phyloP scores from a whole-genome alignment of 2,329 filamentous ascomycete species.

The Aspergillus viridinutans region DNA sequence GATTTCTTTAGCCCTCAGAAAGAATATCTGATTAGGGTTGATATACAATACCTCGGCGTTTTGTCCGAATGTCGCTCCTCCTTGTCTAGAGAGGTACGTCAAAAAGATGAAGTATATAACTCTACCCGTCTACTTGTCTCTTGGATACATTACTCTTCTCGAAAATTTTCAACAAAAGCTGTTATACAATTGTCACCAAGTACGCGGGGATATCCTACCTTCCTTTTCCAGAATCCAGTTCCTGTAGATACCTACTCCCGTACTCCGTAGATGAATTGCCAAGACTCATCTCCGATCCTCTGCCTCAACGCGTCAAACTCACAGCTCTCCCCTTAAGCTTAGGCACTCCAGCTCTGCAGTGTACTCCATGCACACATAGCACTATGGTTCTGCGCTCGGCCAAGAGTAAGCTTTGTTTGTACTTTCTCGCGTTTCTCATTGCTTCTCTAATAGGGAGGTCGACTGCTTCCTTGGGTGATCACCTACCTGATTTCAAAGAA shows the following conservation, averaged over 20 bases:
- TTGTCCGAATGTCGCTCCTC: not conserved
- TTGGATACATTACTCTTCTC: not conserved
- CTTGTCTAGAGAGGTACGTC: not conserved
- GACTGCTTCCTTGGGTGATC: slow-evolving; percentile 75
- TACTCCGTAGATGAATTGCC: not conserved
- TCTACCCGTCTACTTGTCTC: not conserved
- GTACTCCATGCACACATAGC: slow-evolving; percentile 11
- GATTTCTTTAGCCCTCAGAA: slow-evolving; percentile 14
- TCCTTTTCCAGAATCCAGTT: not conserved
- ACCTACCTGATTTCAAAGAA: slow-evolving; percentile 77
- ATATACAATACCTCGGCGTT: not conserved
- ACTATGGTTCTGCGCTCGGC: slow-evolving; percentile 25
- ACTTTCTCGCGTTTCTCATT: slow-evolving; percentile 31
- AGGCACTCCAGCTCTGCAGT: slow-evolving; percentile 6
- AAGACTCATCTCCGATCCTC: not conserved
- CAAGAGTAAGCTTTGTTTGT: slow-evolving; percentile 16
- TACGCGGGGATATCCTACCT: not conserved
- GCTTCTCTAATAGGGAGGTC: slow-evolving; percentile 35
- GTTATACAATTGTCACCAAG: not conserved
- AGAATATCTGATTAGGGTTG: slow-evolving; percentile 22
- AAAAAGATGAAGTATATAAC: not conserved
- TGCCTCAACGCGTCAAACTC: not conserved
- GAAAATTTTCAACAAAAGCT: not conserved
- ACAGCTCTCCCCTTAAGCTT: slow-evolving; percentile 10
- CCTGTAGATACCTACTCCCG: not conserved